Conservation (phyloP, 179 eudicot species). For the Actinidia chinensis region DNA sequence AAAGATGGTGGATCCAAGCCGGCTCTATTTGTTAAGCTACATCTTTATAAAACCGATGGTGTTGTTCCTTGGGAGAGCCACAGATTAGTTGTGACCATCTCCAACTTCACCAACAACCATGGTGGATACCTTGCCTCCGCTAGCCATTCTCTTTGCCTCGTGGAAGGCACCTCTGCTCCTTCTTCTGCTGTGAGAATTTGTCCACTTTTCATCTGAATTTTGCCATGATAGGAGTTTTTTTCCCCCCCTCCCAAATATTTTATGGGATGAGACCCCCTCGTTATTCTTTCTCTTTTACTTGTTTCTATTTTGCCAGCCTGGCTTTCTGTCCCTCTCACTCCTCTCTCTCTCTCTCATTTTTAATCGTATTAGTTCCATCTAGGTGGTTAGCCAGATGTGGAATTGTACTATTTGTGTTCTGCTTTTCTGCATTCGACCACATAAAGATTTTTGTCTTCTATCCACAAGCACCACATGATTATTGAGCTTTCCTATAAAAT, state of each 20-base stretch:
- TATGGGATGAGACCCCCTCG: neutral
- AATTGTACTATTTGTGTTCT: neutral
- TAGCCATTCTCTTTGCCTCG: conserved; percentile 45
- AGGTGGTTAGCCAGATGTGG: neutral
- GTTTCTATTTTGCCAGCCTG: neutral
- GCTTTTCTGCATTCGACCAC: neutral
- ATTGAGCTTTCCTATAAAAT: neutral
- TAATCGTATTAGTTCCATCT: neutral
- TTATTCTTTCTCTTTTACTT: conserved; percentile 2
- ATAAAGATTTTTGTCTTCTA: neutral
- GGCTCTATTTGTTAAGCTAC: conserved; percentile 65
- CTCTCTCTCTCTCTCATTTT: too few relatives aligned
- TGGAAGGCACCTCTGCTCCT: conserved; percentile 55
- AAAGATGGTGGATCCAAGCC: conserved; percentile 76
- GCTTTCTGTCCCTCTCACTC: neutral
- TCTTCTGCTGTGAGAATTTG: conserved; percentile 84
- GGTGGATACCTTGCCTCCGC: conserved; percentile 43
- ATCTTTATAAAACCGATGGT: conserved; percentile 74
- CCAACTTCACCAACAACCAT: conserved; percentile 38
- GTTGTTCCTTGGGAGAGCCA: conserved; percentile 65
- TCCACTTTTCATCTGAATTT: conserved; percentile 77
- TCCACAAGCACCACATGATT: neutral
- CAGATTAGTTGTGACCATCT: conserved; percentile 48
- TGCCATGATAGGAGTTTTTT: conserved; percentile 77
- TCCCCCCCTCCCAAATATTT: neutral